Evolutionary conservation across 306 rosid species (phyloP).

Genomic region (Rosa lucieae): DNA sequence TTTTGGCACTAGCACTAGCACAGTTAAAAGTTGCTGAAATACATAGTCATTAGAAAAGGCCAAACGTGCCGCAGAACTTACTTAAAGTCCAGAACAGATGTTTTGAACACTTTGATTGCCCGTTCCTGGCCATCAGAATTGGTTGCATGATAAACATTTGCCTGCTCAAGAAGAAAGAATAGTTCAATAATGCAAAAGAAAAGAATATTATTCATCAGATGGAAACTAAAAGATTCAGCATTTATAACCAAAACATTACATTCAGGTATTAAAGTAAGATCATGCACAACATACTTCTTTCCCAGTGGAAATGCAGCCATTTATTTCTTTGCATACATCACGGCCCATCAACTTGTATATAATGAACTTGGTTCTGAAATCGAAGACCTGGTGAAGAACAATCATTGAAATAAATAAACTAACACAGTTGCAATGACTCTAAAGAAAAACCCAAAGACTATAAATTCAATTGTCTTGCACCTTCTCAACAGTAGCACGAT

Average conservation of each 20-base stretch:
- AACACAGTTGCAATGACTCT: background rate
- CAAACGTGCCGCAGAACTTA: slow-evolving; percentile 37
- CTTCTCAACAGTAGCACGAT: slow-evolving; percentile 94
- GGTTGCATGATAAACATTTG: slow-evolving; percentile 93
- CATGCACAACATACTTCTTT: slow-evolving; percentile 64
- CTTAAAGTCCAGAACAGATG: slow-evolving; percentile 80
- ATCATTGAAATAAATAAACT: background rate
- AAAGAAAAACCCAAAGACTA: background rate
- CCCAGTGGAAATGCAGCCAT: slow-evolving; percentile 92
- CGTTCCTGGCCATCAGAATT: slow-evolving; percentile 73
- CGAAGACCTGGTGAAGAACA: slow-evolving; percentile 61
- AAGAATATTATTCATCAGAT: background rate
- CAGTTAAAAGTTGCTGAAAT: background rate
- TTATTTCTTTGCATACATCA: slow-evolving; percentile 65
- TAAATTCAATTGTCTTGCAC: slow-evolving; percentile 26
- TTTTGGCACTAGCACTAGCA: background rate
- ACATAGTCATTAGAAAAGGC: slow-evolving; percentile 3
- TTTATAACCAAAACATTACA: background rate
- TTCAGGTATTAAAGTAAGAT: background rate
- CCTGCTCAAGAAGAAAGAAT: slow-evolving; percentile 43
- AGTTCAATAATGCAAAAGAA: background rate
- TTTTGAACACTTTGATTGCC: slow-evolving; percentile 83
- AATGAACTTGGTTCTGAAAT: slow-evolving; percentile 82
- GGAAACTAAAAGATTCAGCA: background rate
- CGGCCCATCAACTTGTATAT: slow-evolving; percentile 75